A percentile compares a stretch with the other conserved stretches of the same genome.
Conservation (phyloP, 1,284 basidiomycete species). For the Irpex sp. region DNA sequence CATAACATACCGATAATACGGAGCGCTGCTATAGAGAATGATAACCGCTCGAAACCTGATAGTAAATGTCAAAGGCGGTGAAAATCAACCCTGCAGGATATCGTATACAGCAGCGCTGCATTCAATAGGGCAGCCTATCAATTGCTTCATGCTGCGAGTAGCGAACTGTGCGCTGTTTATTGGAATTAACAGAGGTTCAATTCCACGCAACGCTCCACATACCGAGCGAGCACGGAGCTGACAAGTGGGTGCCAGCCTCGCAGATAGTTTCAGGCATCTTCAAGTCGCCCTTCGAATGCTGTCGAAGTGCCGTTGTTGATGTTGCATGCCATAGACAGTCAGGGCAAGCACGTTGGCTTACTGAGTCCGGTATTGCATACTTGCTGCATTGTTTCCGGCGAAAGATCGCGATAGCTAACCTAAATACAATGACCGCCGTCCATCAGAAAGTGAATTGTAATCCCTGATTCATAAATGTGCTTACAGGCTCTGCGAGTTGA, state of each 20-base stretch:
- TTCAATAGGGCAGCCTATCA: not conserved
- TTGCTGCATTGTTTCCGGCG: not conserved
- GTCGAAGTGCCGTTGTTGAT: not conserved
- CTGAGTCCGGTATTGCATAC: not conserved
- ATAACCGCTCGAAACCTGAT: slow-evolving; percentile 3
- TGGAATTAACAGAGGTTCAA: not conserved
- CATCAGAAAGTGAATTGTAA: not conserved
- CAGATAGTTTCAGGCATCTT: not conserved
- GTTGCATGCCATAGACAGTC: not conserved
- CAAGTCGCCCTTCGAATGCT: not conserved
- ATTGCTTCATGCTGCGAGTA: not conserved
- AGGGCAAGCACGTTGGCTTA: not conserved
- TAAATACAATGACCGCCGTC: not conserved
- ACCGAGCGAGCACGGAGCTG: not conserved
- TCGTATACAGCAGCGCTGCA: not conserved
- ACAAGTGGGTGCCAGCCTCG: not conserved
- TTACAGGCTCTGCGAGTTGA: no score
- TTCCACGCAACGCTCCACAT: not conserved
- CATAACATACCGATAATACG: slow-evolving; percentile 6
- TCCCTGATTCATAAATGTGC: not conserved
- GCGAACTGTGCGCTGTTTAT: not conserved
- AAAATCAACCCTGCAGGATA: not conserved
- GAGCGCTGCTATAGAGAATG: slow-evolving; percentile 11
- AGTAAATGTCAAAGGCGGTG: not conserved
- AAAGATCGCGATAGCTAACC: not conserved